Evolutionary conservation across 2,329 filamentous ascomycete genomes (phyloP), one percentile per base, ranked within the genome.

Genomic region (Biscogniauxia sp.): DNA sequence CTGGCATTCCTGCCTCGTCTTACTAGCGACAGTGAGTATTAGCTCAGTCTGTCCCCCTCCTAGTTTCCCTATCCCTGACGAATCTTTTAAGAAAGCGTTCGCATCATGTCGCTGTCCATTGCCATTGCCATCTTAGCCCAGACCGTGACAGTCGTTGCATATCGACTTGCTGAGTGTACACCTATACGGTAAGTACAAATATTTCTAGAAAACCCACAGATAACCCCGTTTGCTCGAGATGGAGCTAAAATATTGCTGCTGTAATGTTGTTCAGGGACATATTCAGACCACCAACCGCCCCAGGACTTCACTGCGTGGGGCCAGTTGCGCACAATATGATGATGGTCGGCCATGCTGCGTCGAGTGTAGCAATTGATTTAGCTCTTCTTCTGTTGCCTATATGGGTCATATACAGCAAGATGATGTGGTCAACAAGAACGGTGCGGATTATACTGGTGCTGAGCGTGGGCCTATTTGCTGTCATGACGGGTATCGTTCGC

Each of bases 401-500:
- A 25, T 78, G 72, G 73, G 71, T 76, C 13, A 72, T 78, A 23
- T 67, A 70, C 15, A 70, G 54, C 45, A 77, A 75, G 57, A 75
- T 76, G 70, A 74, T 73, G 56, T 74, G 69, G 52, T 74, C 73
- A 0, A 59, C 64, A 19, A 72, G 72, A 57, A 72, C 67, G 3
- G 56, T 77, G 13, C 74, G 73, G 52, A 70, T 78, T 3, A 68
- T 75, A 8, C 62, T 77, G 19, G 66, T 79, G 17, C 74, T 80
- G 50, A 70, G 70, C 20, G 67, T 79, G 7, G 78, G 75, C 19
- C 58, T 76, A 5, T 76, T 78, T 59, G 74, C 72, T 41, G 68
- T 77, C 19, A 61, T 70, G 11, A 76, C 76, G 0, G 75, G 76
- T 0, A 71, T 79, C 25, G 69, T 78, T 1, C 74, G 78, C n/a